Conservation (phyloP, 148 eudicot species). For the Amaranthus hypochondriacus region DNA sequence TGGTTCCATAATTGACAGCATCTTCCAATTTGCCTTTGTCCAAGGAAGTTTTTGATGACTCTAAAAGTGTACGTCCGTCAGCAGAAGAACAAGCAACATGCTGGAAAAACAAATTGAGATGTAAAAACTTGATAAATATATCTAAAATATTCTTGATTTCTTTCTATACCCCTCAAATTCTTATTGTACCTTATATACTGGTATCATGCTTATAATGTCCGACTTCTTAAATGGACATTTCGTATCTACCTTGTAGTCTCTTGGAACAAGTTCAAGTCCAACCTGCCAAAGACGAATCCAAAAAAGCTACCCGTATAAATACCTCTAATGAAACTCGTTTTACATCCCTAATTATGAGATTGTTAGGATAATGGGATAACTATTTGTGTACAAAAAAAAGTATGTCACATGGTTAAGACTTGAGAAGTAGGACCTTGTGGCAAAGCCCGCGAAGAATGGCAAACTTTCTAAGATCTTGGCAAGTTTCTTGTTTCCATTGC, state of each 20-base stretch:
- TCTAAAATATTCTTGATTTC: not conserved
- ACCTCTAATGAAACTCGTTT: no score
- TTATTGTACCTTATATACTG: conserved; percentile 66
- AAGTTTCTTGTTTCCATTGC: conserved; percentile 64
- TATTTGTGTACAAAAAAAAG: not conserved
- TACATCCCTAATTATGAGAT: not conserved
- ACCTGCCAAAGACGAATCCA: conserved; percentile 42
- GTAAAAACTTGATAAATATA: conserved; percentile 18
- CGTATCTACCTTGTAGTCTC: conserved; percentile 83
- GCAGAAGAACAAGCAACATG: conserved; percentile 98
- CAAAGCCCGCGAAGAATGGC: conserved; percentile 94
- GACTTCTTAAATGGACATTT: conserved; percentile 63
- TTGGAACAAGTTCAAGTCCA: conserved; percentile 85
- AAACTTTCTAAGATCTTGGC: conserved; percentile 64
- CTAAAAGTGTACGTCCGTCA: conserved; percentile 86
- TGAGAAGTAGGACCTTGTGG: conserved; percentile 58
- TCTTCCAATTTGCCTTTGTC: conserved; percentile 96
- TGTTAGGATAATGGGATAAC: not conserved
- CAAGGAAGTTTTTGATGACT: conserved; percentile 90
- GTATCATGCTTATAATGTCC: conserved; percentile 80
- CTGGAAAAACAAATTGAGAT: conserved; percentile 33
- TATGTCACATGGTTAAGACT: not conserved
- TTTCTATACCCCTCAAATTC: not conserved
- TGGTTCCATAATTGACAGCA: conserved; percentile 89
- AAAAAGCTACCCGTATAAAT: not conserved